phyloP scores from a whole-genome alignment of 2,329 filamentous ascomycete species.

The Alternaria hordeiaustralica region DNA sequence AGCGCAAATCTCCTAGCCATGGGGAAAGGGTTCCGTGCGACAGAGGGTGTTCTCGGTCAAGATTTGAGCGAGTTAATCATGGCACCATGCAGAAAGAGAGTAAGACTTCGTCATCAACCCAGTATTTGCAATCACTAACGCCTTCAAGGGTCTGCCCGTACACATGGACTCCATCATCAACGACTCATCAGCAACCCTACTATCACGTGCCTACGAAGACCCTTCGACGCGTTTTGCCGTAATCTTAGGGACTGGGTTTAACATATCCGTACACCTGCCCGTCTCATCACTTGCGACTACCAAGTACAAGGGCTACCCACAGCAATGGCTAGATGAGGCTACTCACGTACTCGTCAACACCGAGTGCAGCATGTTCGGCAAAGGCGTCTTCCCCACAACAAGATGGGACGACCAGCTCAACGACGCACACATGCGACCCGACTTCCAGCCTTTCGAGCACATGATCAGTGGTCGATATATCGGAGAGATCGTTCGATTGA shows the following conservation, averaged over 20 bases:
- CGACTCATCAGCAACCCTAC: conserved; percentile 66
- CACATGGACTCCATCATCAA: conserved; percentile 69
- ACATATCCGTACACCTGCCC: conserved; percentile 68
- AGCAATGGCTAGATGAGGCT: conserved; percentile 63
- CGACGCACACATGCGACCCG: conserved; percentile 61
- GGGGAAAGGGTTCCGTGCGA: conserved; percentile 70
- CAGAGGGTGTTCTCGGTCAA: conserved; percentile 63
- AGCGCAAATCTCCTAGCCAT: conserved; percentile 65
- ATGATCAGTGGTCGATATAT: conserved; percentile 69
- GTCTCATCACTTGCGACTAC: conserved; percentile 58
- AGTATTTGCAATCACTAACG: conserved; percentile 21
- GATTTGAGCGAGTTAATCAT: conserved; percentile 67
- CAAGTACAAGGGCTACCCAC: conserved; percentile 64
- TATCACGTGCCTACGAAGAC: conserved; percentile 68
- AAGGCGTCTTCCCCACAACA: conserved; percentile 63
- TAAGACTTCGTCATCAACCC: conserved; percentile 27
- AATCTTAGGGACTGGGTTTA: conserved; percentile 70
- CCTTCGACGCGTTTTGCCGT: conserved; percentile 67
- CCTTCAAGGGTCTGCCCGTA: conserved; percentile 58
- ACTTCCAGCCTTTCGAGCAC: conserved; percentile 71
- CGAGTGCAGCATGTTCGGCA: conserved; percentile 71
- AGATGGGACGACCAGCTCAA: conserved; percentile 69
- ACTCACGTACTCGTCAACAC: conserved; percentile 69
- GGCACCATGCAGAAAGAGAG: conserved; percentile 61
- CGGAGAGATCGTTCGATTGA: conserved; percentile 67